These are phyloP conservation scores for Backusella australiensis DNA, from an alignment of 192 early-diverging fungal species.

Conservation along the genomic window DNA sequence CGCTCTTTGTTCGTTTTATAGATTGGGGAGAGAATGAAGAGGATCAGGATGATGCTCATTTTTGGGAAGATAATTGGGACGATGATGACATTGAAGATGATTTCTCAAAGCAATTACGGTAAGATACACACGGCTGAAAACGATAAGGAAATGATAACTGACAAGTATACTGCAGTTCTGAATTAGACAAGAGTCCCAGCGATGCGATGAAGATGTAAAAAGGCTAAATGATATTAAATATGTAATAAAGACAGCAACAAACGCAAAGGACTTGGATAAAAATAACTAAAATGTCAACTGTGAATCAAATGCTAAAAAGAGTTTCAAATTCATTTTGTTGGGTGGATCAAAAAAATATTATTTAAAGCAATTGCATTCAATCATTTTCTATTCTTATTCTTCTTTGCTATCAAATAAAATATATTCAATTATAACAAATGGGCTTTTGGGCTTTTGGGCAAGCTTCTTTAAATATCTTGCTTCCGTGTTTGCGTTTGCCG, in stretches of 20 bases:
- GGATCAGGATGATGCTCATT: slow-evolving; percentile 63
- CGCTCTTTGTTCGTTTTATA: slow-evolving; percentile 21
- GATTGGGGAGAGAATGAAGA: slow-evolving; percentile 83
- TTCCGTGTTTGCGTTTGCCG: background rate
- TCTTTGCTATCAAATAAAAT: background rate
- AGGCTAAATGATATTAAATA: background rate
- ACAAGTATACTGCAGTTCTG: background rate
- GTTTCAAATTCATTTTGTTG: background rate
- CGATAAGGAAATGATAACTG: background rate
- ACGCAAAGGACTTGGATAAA: background rate
- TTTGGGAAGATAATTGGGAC: slow-evolving; percentile 93
- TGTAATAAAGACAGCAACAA: slow-evolving; percentile 7
- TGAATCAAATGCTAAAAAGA: background rate
- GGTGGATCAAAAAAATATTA: background rate
- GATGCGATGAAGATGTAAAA: slow-evolving; percentile 22
- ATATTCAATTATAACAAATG: background rate
- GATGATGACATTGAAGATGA: slow-evolving; percentile 89
- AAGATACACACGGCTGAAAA: background rate
- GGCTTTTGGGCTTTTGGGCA: background rate
- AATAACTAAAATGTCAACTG: background rate
- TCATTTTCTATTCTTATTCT: background rate
- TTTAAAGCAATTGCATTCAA: background rate
- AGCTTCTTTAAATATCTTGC: background rate
- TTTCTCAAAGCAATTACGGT: slow-evolving; percentile 85
- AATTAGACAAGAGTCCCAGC: slow-evolving; percentile 9